phyloP scores from a whole-genome alignment of 345 rosid genomes.

The Barbarea vulgaris region DNA sequence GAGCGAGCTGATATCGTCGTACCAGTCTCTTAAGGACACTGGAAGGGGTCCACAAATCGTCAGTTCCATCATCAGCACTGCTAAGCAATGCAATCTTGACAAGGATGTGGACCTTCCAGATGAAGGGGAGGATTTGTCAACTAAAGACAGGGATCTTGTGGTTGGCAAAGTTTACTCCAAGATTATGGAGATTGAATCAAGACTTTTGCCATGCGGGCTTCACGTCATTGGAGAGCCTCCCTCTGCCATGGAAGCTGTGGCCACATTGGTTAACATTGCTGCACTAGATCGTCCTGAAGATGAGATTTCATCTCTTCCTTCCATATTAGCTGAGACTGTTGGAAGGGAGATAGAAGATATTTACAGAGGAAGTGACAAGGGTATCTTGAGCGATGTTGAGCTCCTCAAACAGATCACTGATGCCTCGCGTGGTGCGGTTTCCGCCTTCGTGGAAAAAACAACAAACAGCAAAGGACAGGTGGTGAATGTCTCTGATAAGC shows the following conservation, averaged over 20 bases:
- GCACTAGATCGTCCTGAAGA: conserved; percentile 93
- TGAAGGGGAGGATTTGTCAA: conserved; percentile 71
- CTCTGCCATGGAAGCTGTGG: conserved; percentile 95
- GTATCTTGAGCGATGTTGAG: conserved; percentile 91
- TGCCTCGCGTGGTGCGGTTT: conserved; percentile 86
- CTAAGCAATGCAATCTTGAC: conserved; percentile 95
- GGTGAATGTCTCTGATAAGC: conserved; percentile 75
- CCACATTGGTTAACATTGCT: conserved; percentile 93
- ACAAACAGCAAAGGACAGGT: conserved; percentile 92
- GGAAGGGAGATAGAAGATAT: conserved; percentile 87
- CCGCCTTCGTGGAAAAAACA: conserved; percentile 74
- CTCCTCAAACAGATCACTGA: conserved; percentile 93
- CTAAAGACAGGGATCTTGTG: conserved; percentile 78
- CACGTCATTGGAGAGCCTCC: conserved; percentile 99
- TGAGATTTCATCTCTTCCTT: conserved; percentile 68
- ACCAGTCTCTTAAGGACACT: conserved; percentile 93
- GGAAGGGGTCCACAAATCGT: conserved; percentile 94
- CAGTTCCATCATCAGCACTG: conserved; percentile 92
- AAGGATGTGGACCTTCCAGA: conserved; percentile 91
- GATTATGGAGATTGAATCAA: conserved; percentile 98
- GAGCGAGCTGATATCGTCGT: conserved; percentile 92
- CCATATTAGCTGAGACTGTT: conserved; percentile 75
- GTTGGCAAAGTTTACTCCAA: conserved; percentile 97
- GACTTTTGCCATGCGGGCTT: conserved; percentile 95
- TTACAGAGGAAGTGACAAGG: conserved; percentile 85